A percentile compares a stretch with the other conserved stretches of the same genome.
Evolutionary conservation across 495 filamentous ascomycete genomes (phyloP).

Genomic region (Cudoniella acicularis): DNA sequence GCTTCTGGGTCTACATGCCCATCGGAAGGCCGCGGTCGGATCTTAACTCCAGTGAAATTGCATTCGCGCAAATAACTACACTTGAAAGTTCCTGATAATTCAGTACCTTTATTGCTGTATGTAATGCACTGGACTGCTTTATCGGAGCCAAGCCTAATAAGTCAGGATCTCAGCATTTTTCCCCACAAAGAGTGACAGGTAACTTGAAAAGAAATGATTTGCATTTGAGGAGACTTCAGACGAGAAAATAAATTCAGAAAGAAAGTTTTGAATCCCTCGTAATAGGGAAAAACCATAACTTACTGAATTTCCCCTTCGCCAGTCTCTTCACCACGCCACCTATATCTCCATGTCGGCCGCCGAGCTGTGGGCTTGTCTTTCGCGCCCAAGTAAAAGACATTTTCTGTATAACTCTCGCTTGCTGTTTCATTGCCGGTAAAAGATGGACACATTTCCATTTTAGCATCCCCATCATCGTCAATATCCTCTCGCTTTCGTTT

Average conservation of each 20-base stretch:
- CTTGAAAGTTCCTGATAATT: conserved; percentile 3
- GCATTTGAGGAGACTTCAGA: too few relatives aligned
- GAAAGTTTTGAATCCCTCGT: too few relatives aligned
- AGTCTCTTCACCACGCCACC: conserved; percentile 22
- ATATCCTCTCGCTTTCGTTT: conserved; percentile 4
- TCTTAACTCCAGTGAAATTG: conserved; percentile 3
- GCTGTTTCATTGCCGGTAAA: background rate
- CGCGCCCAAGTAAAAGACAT: conserved; percentile 1
- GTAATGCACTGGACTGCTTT: conserved; percentile 11
- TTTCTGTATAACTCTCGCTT: background rate
- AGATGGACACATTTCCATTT: background rate
- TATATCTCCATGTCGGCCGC: conserved; percentile 13
- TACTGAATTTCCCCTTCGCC: conserved; percentile 16
- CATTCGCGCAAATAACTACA: background rate
- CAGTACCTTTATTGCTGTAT: conserved; percentile 10
- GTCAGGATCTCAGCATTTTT: background rate
- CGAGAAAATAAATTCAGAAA: too few relatives aligned
- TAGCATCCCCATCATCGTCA: conserved; percentile 3
- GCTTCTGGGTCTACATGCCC: background rate
- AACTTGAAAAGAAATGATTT: background rate
- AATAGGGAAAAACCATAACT: background rate
- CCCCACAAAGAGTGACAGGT: background rate
- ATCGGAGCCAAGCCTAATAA: conserved; percentile 14
- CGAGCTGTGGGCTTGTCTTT: conserved; percentile 14
- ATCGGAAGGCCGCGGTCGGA: background rate